These are phyloP conservation scores for Dactylorhiza incarnata DNA, from an alignment of 106 monocot genomes.

Conservation along the genomic window DNA sequence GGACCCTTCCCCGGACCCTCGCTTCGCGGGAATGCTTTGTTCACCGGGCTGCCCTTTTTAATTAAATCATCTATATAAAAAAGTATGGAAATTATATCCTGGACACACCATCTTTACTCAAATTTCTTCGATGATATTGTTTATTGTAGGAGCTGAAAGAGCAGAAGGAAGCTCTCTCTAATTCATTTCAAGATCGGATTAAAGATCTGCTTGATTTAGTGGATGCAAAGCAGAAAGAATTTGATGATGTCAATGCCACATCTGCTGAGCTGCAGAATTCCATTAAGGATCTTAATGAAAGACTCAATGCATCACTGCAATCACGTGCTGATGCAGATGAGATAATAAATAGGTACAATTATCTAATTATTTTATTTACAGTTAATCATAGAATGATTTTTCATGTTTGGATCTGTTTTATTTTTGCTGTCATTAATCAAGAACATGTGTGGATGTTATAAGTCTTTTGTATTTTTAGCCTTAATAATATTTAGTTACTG, in stretches of 20 bases:
- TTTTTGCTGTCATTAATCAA: too few relatives aligned
- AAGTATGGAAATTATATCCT: background rate
- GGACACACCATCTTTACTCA: background rate
- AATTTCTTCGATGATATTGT: constrained; percentile 5
- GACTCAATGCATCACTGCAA: constrained; percentile 66
- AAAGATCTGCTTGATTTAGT: constrained; percentile 47
- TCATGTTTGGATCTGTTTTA: background rate
- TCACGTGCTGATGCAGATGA: constrained; percentile 86
- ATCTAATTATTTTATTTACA: background rate
- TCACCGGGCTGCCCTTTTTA: too few relatives aligned
- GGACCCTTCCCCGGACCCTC: too few relatives aligned
- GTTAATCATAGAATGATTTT: background rate
- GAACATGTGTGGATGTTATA: too few relatives aligned
- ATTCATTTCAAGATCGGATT: constrained; percentile 54
- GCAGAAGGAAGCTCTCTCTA: constrained; percentile 60
- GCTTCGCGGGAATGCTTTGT: too few relatives aligned
- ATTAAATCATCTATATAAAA: too few relatives aligned
- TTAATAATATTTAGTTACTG: too few relatives aligned
- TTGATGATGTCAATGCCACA: constrained; percentile 27
- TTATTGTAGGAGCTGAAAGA: constrained; percentile 63
- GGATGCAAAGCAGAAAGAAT: constrained; percentile 55
- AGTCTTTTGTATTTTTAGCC: too few relatives aligned
- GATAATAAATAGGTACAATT: constrained; percentile 69
- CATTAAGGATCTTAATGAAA: constrained; percentile 83
- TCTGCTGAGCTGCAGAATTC: constrained; percentile 35